These are phyloP conservation scores for Aeminium ludgeri DNA, from an alignment of 495 filamentous ascomycete species.

Conservation along the genomic window DNA sequence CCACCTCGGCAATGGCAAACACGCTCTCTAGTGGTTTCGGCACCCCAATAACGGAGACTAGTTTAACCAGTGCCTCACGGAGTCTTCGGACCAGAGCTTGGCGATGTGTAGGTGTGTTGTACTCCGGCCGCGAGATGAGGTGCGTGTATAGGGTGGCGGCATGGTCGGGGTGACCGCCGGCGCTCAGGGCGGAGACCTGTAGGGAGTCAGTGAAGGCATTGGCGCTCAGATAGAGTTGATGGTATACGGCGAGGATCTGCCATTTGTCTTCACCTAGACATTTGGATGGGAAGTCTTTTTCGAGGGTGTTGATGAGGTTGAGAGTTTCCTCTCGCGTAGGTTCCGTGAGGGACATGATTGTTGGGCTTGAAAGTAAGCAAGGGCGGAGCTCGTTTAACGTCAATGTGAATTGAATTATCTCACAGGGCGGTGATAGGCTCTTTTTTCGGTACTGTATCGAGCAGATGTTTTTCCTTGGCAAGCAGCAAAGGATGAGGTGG, in stretches of 20 bases:
- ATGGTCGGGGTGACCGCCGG: slow-evolving; percentile 18
- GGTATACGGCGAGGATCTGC: slow-evolving; percentile 36
- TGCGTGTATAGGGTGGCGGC: slow-evolving; percentile 20
- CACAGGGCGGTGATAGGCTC: too few relatives aligned
- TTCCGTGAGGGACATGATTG: slow-evolving; percentile 13
- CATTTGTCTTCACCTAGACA: slow-evolving; percentile 36
- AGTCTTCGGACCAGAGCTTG: slow-evolving; percentile 21
- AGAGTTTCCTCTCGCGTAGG: slow-evolving; percentile 23
- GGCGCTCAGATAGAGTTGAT: background rate
- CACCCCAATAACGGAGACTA: slow-evolving; percentile 19
- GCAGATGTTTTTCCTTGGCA: too few relatives aligned
- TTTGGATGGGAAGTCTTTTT: slow-evolving; percentile 33
- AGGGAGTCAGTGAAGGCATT: slow-evolving; percentile 1
- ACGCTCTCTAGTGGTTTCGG: slow-evolving; percentile 22
- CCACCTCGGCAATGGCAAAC: slow-evolving; percentile 19
- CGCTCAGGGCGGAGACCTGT: slow-evolving; percentile 18
- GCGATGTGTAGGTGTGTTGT: slow-evolving; percentile 17
- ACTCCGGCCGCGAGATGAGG: slow-evolving; percentile 18
- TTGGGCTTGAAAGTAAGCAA: too few relatives aligned
- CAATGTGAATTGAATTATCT: too few relatives aligned
- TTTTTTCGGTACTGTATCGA: too few relatives aligned
- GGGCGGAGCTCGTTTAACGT: too few relatives aligned
- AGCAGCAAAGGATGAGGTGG: too few relatives aligned
- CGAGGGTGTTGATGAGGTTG: slow-evolving; percentile 33
- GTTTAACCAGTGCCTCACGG: slow-evolving; percentile 23